Evolutionary conservation across 139 green algal genomes (phyloP).

Genomic region (Yamagishiella unicocca): DNA sequence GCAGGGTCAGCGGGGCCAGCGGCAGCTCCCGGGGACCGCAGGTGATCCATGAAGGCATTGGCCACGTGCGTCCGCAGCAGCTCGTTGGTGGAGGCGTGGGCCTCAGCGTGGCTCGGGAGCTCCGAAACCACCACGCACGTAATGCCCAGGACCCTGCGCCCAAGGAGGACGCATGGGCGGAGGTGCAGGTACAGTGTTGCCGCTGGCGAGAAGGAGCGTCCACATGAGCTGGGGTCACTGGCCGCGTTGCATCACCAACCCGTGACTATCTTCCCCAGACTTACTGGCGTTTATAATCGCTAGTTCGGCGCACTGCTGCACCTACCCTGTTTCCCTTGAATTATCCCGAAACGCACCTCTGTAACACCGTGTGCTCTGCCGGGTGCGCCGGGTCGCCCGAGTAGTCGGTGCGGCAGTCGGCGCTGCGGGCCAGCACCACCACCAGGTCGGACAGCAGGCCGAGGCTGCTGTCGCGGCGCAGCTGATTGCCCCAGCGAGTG

Average conservation of each 20-base stretch:
- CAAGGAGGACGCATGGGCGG: no score
- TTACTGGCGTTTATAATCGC: no score
- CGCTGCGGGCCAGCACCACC: neutral
- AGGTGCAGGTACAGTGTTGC: no score
- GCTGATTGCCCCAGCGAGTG: neutral
- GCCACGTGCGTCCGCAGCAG: neutral
- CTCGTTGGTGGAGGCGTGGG: neutral
- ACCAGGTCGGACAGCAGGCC: slow-evolving; percentile 1
- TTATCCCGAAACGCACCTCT: neutral
- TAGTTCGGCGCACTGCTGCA: no score
- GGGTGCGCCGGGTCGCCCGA: neutral
- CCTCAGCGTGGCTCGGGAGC: neutral
- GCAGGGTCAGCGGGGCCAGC: neutral
- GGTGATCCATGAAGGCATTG: neutral
- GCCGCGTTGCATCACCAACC: no score
- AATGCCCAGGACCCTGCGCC: neutral
- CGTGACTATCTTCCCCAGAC: no score
- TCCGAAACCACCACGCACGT: slow-evolving; percentile 2
- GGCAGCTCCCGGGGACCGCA: neutral
- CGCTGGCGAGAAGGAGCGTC: no score
- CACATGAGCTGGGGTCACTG: no score
- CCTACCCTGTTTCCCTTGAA: no score
- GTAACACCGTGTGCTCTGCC: slow-evolving; percentile 15
- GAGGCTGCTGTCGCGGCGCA: neutral
- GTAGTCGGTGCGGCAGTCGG: neutral